phyloP scores from a whole-genome alignment of 2,329 filamentous ascomycete species.

The Botrytis hyacinthi region DNA sequence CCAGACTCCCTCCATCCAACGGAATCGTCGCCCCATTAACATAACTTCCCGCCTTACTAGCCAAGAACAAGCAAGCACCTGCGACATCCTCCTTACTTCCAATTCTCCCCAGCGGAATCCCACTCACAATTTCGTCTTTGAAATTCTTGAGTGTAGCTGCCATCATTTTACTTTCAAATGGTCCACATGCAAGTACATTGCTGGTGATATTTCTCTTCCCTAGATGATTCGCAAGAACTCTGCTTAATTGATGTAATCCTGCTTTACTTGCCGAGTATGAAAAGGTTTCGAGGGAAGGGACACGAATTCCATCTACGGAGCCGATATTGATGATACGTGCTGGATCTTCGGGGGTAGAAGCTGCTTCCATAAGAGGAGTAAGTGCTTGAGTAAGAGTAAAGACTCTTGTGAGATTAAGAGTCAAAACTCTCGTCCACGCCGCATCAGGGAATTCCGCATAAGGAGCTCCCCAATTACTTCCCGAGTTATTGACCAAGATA shows the following conservation, averaged over 20 bases:
- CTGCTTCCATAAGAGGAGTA: conserved; percentile 59
- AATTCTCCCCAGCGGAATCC: conserved; percentile 66
- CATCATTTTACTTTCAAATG: conserved; percentile 73
- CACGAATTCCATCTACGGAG: conserved; percentile 59
- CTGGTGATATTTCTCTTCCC: conserved; percentile 59
- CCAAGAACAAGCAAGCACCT: conserved; percentile 68
- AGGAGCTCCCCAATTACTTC: conserved; percentile 61
- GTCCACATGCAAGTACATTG: conserved; percentile 70
- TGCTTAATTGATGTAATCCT: conserved; percentile 61
- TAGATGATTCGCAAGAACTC: conserved; percentile 62
- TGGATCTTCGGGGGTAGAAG: conserved; percentile 45
- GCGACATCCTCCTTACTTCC: conserved; percentile 68
- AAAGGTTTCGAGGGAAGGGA: conserved; percentile 58
- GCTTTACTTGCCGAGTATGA: conserved; percentile 62
- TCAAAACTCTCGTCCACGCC: conserved; percentile 58
- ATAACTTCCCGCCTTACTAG: conserved; percentile 63
- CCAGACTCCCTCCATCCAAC: conserved; percentile 56
- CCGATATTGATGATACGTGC: conserved; percentile 64
- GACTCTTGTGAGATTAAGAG: conserved; percentile 60
- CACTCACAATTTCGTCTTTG: conserved; percentile 52
- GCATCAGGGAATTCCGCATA: conserved; percentile 58
- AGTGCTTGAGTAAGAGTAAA: conserved; percentile 65
- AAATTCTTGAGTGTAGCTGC: conserved; percentile 62
- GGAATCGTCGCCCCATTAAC: conserved; percentile 64
- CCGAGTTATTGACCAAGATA: conserved; percentile 65